phyloP scores from a whole-genome alignment of 2,329 filamentous ascomycete species.

The Dactylellina haptotyla region DNA sequence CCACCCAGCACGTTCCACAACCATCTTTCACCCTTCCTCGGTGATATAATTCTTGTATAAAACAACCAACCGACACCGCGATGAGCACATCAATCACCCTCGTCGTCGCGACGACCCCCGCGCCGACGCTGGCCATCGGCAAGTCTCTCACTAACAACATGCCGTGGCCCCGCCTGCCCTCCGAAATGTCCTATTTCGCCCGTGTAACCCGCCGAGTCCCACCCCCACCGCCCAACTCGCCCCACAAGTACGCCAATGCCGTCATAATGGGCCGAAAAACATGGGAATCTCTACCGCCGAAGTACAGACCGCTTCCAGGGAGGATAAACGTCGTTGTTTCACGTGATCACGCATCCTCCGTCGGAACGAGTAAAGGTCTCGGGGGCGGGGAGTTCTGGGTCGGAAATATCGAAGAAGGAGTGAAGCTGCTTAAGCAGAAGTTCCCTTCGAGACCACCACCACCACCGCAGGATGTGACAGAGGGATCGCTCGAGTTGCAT shows the following conservation, averaged over 20 bases:
- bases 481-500: constrained; percentile 62
- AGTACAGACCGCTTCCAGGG: constrained; percentile 80
- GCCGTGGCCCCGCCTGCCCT: constrained; percentile 87
- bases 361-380: constrained; percentile 49
- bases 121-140: constrained; percentile 82
- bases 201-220: constrained; percentile 79
- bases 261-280: constrained; percentile 99
- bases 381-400: constrained; percentile 36
- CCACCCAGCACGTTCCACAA: too few species aligned
- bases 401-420: constrained; percentile 30
- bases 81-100: constrained; percentile 75
- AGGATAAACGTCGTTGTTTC: constrained; percentile 85
- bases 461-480: neutral
- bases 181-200: constrained; percentile 95
- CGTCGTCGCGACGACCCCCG: constrained; percentile 89
- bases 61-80: neutral
- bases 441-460: constrained; percentile 62
- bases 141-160: constrained; percentile 72
- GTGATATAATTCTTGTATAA: constrained; percentile 25
- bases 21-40: too few species aligned
- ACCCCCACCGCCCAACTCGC: constrained; percentile 55
- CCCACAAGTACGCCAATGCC: constrained; percentile 68
- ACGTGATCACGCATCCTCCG: constrained; percentile 60
- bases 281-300: constrained; percentile 85
- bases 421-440: constrained; percentile 64